These are phyloP conservation scores for Chlorella sp. DNA, from an alignment of 139 green algal species.

Conservation along the genomic window DNA sequence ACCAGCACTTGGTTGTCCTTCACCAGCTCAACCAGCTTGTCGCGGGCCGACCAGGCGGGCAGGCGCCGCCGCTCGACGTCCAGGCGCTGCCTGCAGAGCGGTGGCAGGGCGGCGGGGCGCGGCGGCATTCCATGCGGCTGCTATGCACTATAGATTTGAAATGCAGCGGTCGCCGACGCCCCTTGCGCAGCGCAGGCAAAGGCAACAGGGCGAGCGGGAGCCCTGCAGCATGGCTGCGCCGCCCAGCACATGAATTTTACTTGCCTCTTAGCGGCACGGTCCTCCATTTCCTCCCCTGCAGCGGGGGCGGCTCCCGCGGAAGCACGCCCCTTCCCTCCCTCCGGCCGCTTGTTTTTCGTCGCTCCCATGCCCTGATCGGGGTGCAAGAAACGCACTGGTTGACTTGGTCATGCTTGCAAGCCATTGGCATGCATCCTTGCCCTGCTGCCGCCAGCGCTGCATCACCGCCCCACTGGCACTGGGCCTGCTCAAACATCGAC, in stretches of 20 bases:
- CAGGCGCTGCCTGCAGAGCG: slow-evolving; percentile 33
- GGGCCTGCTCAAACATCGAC: too few species aligned
- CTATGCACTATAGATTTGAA: background rate
- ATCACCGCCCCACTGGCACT: too few species aligned
- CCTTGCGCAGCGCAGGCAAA: background rate
- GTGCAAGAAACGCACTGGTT: too few species aligned
- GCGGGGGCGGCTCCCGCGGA: too few species aligned
- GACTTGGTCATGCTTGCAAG: too few species aligned
- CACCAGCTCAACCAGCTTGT: slow-evolving; percentile 67
- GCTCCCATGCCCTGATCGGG: too few species aligned
- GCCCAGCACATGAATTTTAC: background rate
- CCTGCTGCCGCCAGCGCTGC: too few species aligned
- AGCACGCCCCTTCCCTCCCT: too few species aligned
- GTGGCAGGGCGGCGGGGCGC: background rate
- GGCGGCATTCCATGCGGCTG: background rate
- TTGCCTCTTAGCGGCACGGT: background rate
- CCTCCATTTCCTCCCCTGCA: background rate
- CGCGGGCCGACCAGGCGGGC: slow-evolving; percentile 65
- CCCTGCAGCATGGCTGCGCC: background rate
- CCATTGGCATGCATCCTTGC: too few species aligned
- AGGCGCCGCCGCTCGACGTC: slow-evolving; percentile 58
- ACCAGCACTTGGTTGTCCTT: slow-evolving; percentile 59
- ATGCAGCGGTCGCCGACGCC: background rate
- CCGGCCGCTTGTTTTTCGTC: too few species aligned
- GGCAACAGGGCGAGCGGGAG: background rate